Percentiles rank a stretch among this genome's conserved stretches.
Conservation (phyloP, 208 protist genomes). For the Acanthamoeba triangularis region DNA sequence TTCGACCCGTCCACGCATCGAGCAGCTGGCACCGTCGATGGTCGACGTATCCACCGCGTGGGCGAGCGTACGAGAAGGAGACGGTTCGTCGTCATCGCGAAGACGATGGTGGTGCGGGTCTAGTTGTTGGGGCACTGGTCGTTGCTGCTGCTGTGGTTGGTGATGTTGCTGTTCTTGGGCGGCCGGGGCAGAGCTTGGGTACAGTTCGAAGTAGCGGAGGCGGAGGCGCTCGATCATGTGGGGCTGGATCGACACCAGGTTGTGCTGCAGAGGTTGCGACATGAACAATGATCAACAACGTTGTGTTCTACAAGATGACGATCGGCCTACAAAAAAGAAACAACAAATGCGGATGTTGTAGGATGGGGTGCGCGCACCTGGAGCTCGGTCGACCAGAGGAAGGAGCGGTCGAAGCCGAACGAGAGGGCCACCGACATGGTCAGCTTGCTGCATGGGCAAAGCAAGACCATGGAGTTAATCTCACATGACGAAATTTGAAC, state of each 20-base stretch:
- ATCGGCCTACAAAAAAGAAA: no score
- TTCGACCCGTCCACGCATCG: background rate
- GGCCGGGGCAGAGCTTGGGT: background rate
- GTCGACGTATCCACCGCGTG: background rate
- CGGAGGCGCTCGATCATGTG: constrained; percentile 38
- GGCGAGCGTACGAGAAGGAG: background rate
- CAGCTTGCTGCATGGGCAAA: background rate
- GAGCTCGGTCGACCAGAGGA: constrained; percentile 46
- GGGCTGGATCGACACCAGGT: constrained; percentile 28
- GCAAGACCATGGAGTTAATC: background rate
- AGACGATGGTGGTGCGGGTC: background rate
- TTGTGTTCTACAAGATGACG: no score
- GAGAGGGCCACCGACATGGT: constrained; percentile 1
- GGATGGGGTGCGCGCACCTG: background rate
- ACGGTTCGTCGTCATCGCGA: background rate
- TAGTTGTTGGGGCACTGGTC: background rate
- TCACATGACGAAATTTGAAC: background rate
- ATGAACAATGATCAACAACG: no score
- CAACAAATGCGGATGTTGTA: no score
- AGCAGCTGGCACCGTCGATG: background rate
- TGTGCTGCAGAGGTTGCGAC: background rate
- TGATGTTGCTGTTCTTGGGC: background rate
- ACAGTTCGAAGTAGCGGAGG: background rate
- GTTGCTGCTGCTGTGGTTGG: background rate
- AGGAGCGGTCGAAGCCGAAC: constrained; percentile 12